Evolutionary conservation across 179 eudicot species (phyloP).

Genomic region (Patellifolia procumbens): DNA sequence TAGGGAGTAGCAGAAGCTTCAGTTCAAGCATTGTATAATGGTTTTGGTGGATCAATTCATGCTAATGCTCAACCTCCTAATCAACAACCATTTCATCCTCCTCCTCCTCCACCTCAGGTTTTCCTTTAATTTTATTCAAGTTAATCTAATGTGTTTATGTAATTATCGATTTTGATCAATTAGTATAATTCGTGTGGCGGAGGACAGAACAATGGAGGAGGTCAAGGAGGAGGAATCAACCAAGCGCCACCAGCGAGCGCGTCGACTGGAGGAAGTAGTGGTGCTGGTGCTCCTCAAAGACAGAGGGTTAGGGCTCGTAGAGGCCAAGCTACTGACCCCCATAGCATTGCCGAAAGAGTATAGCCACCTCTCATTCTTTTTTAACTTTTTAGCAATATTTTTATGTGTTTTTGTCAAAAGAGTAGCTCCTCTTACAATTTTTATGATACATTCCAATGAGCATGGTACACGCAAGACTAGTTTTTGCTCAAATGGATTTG

Average conservation of each 20-base stretch:
- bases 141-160: too few relatives aligned
- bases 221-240: too few relatives aligned
- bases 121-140: not conserved
- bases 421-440: too few relatives aligned
- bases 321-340: conserved; percentile 56
- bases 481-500: too few relatives aligned
- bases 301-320: conserved; percentile 47
- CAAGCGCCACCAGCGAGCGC: conserved; percentile 36
- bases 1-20: conserved; percentile 49
- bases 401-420: not conserved
- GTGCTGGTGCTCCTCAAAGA: conserved; percentile 36
- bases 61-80: conserved; percentile 37
- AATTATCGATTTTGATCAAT: conserved; percentile 19
- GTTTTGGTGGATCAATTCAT: conserved; percentile 56
- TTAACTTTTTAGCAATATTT: not conserved
- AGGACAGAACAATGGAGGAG: conserved; percentile 20
- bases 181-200: not conserved
- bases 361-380: not conserved
- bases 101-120: conserved; percentile 26
- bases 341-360: conserved; percentile 59
- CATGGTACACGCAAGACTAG: too few relatives aligned
- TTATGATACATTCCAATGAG: not conserved
- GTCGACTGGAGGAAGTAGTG: conserved; percentile 35
- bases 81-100: conserved; percentile 56
- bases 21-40: conserved; percentile 60